Evolutionary conservation across 1,139 yeast genomes (phyloP), one percentile per base, ranked within the genome.

Genomic region (Candida labiduridarum): DNA sequence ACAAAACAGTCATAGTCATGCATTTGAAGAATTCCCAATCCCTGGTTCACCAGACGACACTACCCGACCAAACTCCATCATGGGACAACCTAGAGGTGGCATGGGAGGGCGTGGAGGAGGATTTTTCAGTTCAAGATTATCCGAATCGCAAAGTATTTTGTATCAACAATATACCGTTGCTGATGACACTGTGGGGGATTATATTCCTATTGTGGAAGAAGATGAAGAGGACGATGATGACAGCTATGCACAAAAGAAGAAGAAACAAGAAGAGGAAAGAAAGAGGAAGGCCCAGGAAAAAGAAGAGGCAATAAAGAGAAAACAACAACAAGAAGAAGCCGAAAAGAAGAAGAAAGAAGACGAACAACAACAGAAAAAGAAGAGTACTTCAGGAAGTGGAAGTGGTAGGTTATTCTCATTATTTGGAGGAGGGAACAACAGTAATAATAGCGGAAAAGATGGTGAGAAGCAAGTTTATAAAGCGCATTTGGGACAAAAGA

Each of bases 401-500:
- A 12, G 38, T n/a, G 44, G 38, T 30, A 33, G 35, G 33, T 36
- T 44, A 12, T 44, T 44, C 16, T 34, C 25, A 9, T 15, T 44
- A 44, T 44, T 44, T 27, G 41, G 46, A 11, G 43, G 29, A 35
- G 45, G 39, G 9, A 34, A 12, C 16, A 31, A 30, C 10, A 19
- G 11, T 31, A 35, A 15, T 12, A 41, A 42, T 18, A 40, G 48
- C 19, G 40, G 47, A 36, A 44, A 36, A 18, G 45, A 33, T 19
- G 41, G 41, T 12, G 45, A 42, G 11, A 43, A 44, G 16, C 48
- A 45, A 25, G 49, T 36, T 14, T 41, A 33, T 30, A 42, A 44
- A 58, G 98, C 97, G 33, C 91, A 94, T 60, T 72, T 94, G 55
- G 99, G 99, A 9, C 91, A 88, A 51, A 82, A 84, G 56, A 87